phyloP scores from a whole-genome alignment of 371 early-diverging fungal species.

The Cokeromyces recurvatus region DNA sequence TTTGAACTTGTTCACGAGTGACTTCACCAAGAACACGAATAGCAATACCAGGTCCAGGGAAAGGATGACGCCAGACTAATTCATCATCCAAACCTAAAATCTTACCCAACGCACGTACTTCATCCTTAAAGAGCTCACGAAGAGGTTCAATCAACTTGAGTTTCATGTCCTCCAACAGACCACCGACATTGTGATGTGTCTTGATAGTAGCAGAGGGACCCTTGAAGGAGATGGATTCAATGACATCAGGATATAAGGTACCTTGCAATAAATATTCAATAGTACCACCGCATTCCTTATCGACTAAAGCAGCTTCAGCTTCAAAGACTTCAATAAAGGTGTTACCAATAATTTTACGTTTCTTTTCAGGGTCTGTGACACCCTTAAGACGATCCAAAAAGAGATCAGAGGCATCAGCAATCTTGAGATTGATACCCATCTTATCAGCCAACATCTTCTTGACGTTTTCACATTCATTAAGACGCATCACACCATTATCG shows the following conservation, averaged over 20 bases:
- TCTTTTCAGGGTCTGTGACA: conserved; percentile 92
- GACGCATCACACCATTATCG: conserved; percentile 98
- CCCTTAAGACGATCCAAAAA: conserved; percentile 88
- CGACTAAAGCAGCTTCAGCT: conserved; percentile 85
- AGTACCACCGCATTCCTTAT: conserved; percentile 66
- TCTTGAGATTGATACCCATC: conserved; percentile 92
- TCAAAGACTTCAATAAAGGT: conserved; percentile 98
- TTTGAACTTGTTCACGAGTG: conserved; percentile 85
- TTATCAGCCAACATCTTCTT: conserved; percentile 80
- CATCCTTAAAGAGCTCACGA: conserved; percentile 97
- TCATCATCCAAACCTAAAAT: conserved; percentile 90
- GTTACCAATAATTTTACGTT: conserved; percentile 98
- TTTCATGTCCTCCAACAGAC: conserved; percentile 93
- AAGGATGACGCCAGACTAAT: conserved; percentile 97
- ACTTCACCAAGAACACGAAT: conserved; percentile 96
- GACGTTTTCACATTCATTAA: conserved; percentile 87
- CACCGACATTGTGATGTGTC: conserved; percentile 98
- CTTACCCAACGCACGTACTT: conserved; percentile 90
- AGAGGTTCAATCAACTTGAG: conserved; percentile 96
- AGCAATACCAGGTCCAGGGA: conserved; percentile 98
- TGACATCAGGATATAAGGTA: conserved; percentile 97
- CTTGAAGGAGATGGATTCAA: conserved; percentile 97
- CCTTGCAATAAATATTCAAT: conserved; percentile 95
- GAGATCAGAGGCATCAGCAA: conserved; percentile 85
- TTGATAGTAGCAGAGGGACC: conserved; percentile 98